A percentile compares a stretch with the other conserved stretches of the same genome.
phyloP scores from a whole-genome alignment of 345 rosid genomes.

The Eutrema yunnanense region DNA sequence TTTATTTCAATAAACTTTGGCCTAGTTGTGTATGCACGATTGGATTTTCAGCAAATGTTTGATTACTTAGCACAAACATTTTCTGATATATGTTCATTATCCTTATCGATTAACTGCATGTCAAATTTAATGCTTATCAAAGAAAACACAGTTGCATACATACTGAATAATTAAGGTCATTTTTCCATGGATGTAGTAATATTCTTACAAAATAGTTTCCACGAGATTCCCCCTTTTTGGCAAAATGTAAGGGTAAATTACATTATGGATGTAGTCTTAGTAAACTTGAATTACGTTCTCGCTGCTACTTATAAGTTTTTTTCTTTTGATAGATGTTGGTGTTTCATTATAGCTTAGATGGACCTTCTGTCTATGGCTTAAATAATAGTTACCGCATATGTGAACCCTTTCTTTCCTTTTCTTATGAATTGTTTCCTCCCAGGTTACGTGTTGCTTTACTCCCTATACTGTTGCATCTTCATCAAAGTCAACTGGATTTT shows the following conservation, averaged over 20 bases:
- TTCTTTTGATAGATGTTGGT: neutral
- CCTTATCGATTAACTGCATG: neutral
- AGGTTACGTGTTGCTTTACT: slow-evolving; percentile 74
- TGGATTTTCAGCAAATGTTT: neutral
- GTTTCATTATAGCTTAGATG: neutral
- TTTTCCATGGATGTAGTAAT: neutral
- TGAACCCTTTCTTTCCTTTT: neutral
- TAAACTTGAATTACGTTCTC: slow-evolving; percentile 1
- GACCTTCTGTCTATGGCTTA: neutral
- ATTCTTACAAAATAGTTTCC: neutral
- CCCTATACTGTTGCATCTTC: slow-evolving; percentile 84
- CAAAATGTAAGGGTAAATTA: neutral
- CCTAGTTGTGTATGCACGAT: neutral
- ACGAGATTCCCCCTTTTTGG: neutral
- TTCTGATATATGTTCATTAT: neutral
- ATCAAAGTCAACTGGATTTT: slow-evolving; percentile 92
- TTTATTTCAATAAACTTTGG: neutral
- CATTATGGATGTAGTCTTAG: neutral
- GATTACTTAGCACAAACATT: neutral
- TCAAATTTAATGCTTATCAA: neutral
- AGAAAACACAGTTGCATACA: neutral
- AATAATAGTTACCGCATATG: neutral
- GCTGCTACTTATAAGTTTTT: neutral
- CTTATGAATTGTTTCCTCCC: slow-evolving; percentile 28
- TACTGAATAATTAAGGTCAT: neutral